Evolutionary conservation across 768 basidiomycete genomes (phyloP).

Genomic region (Rhizopogon rudus): DNA sequence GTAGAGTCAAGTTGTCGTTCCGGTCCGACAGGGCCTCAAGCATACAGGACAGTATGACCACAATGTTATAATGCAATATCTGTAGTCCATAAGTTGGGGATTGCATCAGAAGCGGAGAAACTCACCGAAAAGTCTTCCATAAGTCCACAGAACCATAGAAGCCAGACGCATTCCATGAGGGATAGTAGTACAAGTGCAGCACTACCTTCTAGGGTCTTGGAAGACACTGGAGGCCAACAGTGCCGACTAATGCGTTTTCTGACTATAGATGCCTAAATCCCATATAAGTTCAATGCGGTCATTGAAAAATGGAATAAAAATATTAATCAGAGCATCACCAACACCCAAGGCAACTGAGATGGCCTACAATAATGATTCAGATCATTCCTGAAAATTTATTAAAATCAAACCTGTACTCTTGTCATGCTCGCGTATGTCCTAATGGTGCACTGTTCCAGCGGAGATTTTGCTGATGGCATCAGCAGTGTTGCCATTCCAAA

Average conservation of each 20-base stretch:
- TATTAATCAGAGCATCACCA: conserved; percentile 85
- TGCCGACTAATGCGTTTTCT: conserved; percentile 79
- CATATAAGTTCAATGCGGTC: not conserved
- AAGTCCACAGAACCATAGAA: conserved; percentile 65
- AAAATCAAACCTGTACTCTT: conserved; percentile 42
- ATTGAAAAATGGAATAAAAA: not conserved
- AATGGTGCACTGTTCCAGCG: no score
- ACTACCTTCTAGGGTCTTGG: conserved; percentile 92
- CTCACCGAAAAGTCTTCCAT: conserved; percentile 76
- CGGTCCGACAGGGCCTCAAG: conserved; percentile 94
- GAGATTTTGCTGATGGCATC: no score
- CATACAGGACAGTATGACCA: conserved; percentile 59
- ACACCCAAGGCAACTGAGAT: conserved; percentile 71
- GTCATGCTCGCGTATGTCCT: no score
- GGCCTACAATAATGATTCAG: conserved; percentile 27
- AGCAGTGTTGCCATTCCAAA: no score
- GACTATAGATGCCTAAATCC: conserved; percentile 83
- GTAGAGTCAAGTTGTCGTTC: conserved; percentile 95
- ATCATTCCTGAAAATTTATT: conserved; percentile 2
- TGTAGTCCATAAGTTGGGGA: conserved; percentile 26
- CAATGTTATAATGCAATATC: conserved; percentile 61
- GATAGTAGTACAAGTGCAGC: conserved; percentile 74
- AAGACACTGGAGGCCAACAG: conserved; percentile 79
- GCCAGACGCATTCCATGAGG: conserved; percentile 62
- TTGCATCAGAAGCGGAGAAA: conserved; percentile 14